phyloP scores from a whole-genome alignment of 306 rosid genomes.

The Clitoria ternatea region DNA sequence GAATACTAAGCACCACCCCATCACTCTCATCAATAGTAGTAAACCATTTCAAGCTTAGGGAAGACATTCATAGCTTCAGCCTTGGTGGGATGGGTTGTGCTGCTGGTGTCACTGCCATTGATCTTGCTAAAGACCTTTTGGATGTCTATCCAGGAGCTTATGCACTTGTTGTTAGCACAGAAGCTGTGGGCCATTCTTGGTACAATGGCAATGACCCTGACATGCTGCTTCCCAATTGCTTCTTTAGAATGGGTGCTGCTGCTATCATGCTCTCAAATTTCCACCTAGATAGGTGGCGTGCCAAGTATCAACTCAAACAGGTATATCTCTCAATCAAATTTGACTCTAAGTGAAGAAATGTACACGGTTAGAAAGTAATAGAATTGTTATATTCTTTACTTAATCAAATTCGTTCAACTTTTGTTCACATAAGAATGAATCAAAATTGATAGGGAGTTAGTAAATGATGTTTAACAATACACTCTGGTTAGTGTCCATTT shows the following conservation, averaged over 20 bases:
- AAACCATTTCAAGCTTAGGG: conserved; percentile 56
- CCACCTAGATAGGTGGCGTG: conserved; percentile 50
- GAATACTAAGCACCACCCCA: conserved; percentile 54
- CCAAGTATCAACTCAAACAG: conserved; percentile 63
- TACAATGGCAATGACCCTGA: conserved; percentile 48
- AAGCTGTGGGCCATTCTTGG: conserved; percentile 57
- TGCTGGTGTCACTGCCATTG: conserved; percentile 69
- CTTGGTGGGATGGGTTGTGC: conserved; percentile 76
- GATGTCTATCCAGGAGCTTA: conserved; percentile 46
- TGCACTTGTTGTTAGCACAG: conserved; percentile 69
- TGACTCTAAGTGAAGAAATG: not conserved
- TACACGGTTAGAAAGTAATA: not conserved
- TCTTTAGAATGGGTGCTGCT: conserved; percentile 68
- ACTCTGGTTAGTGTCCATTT: no score
- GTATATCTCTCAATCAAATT: conserved; percentile 20
- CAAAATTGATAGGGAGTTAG: no score
- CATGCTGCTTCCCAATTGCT: conserved; percentile 66
- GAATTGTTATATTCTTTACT: no score
- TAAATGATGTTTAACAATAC: no score
- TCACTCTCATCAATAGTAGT: conserved; percentile 59
- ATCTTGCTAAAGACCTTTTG: conserved; percentile 61
- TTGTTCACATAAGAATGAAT: no score
- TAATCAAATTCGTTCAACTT: no score
- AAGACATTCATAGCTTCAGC: conserved; percentile 60
- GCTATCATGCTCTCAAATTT: conserved; percentile 55